Evolutionary conservation across 1,139 yeast genomes (phyloP), one percentile per base, ranked within the genome.

Genomic region (Geotrichum citri-aurantii): DNA sequence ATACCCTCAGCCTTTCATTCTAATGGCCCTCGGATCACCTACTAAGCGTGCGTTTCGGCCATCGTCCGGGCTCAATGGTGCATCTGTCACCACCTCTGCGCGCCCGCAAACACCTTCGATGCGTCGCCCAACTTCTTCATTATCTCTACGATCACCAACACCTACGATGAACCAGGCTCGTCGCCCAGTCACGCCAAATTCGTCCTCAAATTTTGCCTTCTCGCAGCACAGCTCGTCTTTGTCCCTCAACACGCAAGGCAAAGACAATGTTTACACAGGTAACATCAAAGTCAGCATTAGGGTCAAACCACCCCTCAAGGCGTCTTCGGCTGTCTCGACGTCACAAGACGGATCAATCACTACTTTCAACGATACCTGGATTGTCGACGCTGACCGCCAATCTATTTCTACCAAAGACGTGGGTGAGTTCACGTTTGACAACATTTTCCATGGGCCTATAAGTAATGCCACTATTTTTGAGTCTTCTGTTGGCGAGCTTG

Each of bases 401-500:
- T 49, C 63, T 19, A 65, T 73, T 14, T 60, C 65, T 33, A 66
- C 69, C 51, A 65, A 66, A 11, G 71, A 71, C 23, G 69, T 71
- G 14, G 77, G 76, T 21, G 70, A 81, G 33, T 90, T 86, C 69
- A 73, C 75, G 17, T 91, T 88, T 68, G 97, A 92, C 70, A 82
- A 86, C 66, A 95, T 92, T 1, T 91, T 86, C 71, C 76, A 76
- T 31, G 75, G 72, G 2, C 60, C 65, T 11, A 69, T 75, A 14
- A 65, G 80, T 19, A 91, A 91, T 69, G 65, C 71, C 6, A 80
- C 80, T 31, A 88, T 92, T 1, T 92, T 88, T 69, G 75, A 76
- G 33, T 73, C 73, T 21, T 77, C 86, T 1, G 92, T 91, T 50
- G 75, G 79, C 33, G 83, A 82, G 1, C 76, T 90, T 50, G 84